Base-by-base conservation (phyloP, 148 eudicot species). In the Euryodendron excelsum region DNA sequence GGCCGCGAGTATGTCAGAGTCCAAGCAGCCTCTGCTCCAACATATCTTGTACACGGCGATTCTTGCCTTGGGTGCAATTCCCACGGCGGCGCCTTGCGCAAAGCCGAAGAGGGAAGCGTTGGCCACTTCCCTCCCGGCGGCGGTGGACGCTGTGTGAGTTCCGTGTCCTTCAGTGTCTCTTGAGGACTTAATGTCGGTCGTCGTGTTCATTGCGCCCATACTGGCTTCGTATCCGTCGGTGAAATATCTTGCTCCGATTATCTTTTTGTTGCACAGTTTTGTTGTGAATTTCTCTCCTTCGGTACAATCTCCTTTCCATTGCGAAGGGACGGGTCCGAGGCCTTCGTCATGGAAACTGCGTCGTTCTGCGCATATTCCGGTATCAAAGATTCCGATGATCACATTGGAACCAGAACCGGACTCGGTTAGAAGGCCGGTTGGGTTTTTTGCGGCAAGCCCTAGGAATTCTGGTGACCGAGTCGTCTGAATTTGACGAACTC, bases 121-220 rank as follows among this genome's bases (percentile, higher is more conserved):
- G 11, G 41, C 37, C 0, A 85, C 88, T 2, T 55, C 60, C 13
- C 86, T 82, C 7, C 96, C 96, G 0, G 93, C 98, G 0, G 88
- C 90, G 2, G 90, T 91, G 4, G 96, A 90, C 1, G 94, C 89
- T 0, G 94, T 94, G 79, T 91, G 98, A 17, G 94, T 90, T 13
- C 94, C 98, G 18, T 94, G 98, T 10, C 94, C 96, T 0, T 80
- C 63, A 0, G 21, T 18, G 67, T 94, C 98, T 69, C 89, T 81
- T 0, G 93, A 37, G 0, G 92, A 87, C 59, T 52, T 80, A 9
- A 82, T 17, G 2, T 74, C 82, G 0, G 2, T 13, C 1, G 81
- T 70, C 1, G 41, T 48, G 45, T 80, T 80, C 0, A 81, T 13
- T 63, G 7, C 8, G 0, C 81, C 81, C n/a, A 50, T 68, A 0